Base-by-base conservation (phyloP, 1,139 yeast genomes). In the Diutina mesorugosa region DNA sequence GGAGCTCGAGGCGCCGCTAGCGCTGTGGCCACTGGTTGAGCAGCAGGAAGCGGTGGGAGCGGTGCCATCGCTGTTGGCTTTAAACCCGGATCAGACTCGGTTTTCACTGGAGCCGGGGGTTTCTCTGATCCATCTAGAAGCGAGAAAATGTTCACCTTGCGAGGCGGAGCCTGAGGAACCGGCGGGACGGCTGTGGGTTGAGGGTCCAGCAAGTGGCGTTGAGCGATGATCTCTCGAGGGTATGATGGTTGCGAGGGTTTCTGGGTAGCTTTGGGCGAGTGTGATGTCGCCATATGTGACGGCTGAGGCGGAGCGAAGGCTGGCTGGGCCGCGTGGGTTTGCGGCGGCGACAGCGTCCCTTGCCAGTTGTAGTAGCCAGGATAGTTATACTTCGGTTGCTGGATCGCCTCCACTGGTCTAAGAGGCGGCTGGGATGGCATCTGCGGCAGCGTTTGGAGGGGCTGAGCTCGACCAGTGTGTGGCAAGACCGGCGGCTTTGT, bases 401-500 rank as follows among this genome's bases (percentile, higher is more conserved):
- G 51, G 12, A 28, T 16, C 38, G 30, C 18, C 16, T 2, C 14
- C 50, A 28, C 38, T 5, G 21, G 38, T 26, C 28, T 29, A 4
- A 30, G 12, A 3, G 26, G 50, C 6, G 30, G 30, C 6, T 47
- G 50, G 14, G 50, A 12, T 8, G 10, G 30, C 16, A 14, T 12
- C 21, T 47, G 50, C n/a, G 41, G 41, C 41, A 35, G 41, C 5
- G 14, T 12, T 35, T 35, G 41, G 14, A 10, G 41, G 14, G 41
- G 38, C n/a, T 5, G 41, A 35, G n/a, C 14, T 35, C 41, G 10
- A n/a, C n/a, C 14, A 14, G 41, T 12, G 10, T 35, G 41, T 8
- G 41, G 57, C 54, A 35, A 59, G 45, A 50, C 56, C 10, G 45
- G 55, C 29, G 56, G 16, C 51, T 55, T 54, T 28, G 52, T 28